Base-by-base conservation (phyloP, 805 yeast species). In the Jamesozyma lodderae region DNA sequence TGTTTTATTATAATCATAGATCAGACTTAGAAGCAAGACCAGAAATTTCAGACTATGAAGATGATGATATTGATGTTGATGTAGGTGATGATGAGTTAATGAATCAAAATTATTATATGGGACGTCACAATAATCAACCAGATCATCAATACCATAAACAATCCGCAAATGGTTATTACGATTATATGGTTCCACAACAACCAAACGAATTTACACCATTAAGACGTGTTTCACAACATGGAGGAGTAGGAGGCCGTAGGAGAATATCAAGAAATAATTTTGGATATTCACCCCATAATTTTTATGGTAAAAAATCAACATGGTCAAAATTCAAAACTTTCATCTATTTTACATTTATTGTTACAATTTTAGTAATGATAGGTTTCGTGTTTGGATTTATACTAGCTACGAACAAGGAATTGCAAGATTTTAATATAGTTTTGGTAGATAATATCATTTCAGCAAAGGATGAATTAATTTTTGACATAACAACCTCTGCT, bases 301-400 rank as follows among this genome's bases (percentile, higher is more conserved):
- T 64, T 37, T 60, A 57, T 41, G 63, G 62, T 2, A 57, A 52
- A 23, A 56, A 50, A 37, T 46, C 58, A 0, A 41, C 55, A 1
- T 51, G 65, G 49, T 57, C 57, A 14, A 54, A 49, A 16, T 37
- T 66, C n/a, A 60, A 57, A 31, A 59, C 57, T 34, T 57, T 59
- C 28, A 37, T 66, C 21, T 63, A 62, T 40, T 53, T 64, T 33
- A 49, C 62, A 5, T 48, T 62, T 11, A 49, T 63, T 20, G 62
- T 64, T 10, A 46, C 74, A 13, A 55, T 71, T 11, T 66, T 85
- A n/a, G 59, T 84, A 9, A 64, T 77, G 1, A 57, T 81, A 22
- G 95, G 95, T 1, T 86, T 90, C 52, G 66, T 82, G 4, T 68
- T 80, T 51, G 97, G 97, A 0, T 84, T 88, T 53, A 63, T 87